Percentiles rank a stretch among this genome's conserved stretches.
These are phyloP conservation scores for Wickerhamiella musiphila DNA, from an alignment of 805 yeast genomes.

Conservation along the genomic window DNA sequence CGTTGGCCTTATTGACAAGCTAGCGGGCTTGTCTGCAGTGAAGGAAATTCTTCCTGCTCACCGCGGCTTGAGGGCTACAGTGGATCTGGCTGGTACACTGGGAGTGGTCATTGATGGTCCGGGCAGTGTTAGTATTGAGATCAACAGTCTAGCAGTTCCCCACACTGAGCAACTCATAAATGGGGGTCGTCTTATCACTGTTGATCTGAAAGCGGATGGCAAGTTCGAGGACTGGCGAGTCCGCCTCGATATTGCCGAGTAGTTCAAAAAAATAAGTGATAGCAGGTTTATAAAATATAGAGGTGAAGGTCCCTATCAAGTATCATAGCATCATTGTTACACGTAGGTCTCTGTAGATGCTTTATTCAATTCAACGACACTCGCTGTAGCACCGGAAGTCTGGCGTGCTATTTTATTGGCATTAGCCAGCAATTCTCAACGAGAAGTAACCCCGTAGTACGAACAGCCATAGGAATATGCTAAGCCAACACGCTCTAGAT, in stretches of 20 bases:
- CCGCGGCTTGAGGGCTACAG: background rate
- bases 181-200: background rate
- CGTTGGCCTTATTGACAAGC: background rate
- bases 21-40: background rate
- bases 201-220: background rate
- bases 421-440: too few relatives aligned
- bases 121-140: background rate
- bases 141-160: background rate
- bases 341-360: too few relatives aligned
- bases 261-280: too few relatives aligned
- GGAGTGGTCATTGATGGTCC: background rate
- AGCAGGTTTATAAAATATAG: too few relatives aligned
- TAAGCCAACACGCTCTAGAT: background rate
- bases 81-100: background rate
- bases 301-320: too few relatives aligned
- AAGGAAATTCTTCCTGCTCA: background rate
- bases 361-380: too few relatives aligned
- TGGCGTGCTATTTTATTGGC: too few relatives aligned
- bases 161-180: background rate
- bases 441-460: too few relatives aligned
- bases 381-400: too few relatives aligned
- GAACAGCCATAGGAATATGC: too few relatives aligned
- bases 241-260: background rate
- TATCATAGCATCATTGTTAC: too few relatives aligned
- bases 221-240: background rate